Base-by-base conservation (phyloP, 2,329 filamentous ascomycete genomes). In the Aspergillus tubingensis region DNA sequence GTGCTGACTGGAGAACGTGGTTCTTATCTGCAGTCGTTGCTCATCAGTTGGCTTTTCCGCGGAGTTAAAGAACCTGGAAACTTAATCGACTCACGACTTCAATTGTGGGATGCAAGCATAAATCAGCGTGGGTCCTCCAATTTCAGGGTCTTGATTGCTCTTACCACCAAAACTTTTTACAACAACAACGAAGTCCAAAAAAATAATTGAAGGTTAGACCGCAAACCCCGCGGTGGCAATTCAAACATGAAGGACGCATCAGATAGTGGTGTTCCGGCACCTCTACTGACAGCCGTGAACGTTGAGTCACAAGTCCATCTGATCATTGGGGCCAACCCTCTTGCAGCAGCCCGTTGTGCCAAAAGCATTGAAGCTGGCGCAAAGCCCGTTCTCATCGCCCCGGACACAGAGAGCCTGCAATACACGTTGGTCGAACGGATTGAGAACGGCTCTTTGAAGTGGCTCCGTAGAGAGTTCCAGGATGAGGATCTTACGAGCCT, bases 281-380 rank as follows among this genome's bases (percentile, higher is more conserved):
- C 75, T 10, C 67, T 81, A 25, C 69, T 81, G 66, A 72, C 75
- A 25, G 77, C 79, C 21, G 67, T 78, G 60, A 72, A 78, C 63
- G 74, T 72, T 17, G 70, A 74, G 39, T 74, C 71, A 2, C 79
- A 81, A 56, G 66, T 93, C 43, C 95, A 99, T 75, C 83, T 99
- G 60, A 86, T 99, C 70, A 77, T 98, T 64, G 95, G 95, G 61
- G 88, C 89, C 36, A 95, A 93, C 70, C 88, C 94, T 13, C 84
- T 99, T 43, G 94, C 95, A n/a, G 89, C 90, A 55, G 86, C 92
- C 32, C 86, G 95, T 68, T 96, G 91, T 78, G 80, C 85, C 11
- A 91, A 91, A 72, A 93, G 91, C 3, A 78, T 97, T 54, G 86
- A 89, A 69, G 90, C 91, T 15, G 94, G 94, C 68, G 95, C 95